These are phyloP conservation scores for Clonostachys byssicola DNA, from an alignment of 2,329 filamentous ascomycete genomes.

Conservation along the genomic window DNA sequence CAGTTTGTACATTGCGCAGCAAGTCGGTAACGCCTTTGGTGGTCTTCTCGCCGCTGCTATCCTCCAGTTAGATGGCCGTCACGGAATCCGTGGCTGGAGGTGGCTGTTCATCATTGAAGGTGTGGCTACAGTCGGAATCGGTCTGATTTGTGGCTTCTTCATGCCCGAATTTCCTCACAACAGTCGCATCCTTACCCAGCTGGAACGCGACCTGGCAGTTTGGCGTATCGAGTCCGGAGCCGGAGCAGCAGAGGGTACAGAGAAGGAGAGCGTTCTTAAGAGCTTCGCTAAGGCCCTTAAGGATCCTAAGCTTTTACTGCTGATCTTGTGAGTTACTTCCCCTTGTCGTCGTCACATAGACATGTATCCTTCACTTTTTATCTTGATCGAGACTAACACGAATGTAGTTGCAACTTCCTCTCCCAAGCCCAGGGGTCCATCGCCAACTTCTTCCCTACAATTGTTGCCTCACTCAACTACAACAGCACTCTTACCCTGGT, in stretches of 20 bases:
- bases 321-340: conserved; percentile 26
- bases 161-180: conserved; percentile 53
- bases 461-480: conserved; percentile 49
- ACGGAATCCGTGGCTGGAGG: conserved; percentile 43
- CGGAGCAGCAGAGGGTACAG: conserved; percentile 55
- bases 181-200: conserved; percentile 9
- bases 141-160: conserved; percentile 47
- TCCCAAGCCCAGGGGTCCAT: conserved; percentile 1
- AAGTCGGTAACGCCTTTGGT: conserved; percentile 38
- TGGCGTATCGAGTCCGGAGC: conserved; percentile 61
- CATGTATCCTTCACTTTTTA: too few species aligned
- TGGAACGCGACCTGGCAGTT: conserved; percentile 46
- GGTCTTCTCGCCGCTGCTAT: conserved; percentile 44
- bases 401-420: conserved; percentile 24
- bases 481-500: conserved; percentile 45
- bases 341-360: too few species aligned
- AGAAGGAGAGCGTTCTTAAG: conserved; percentile 47
- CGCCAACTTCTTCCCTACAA: conserved; percentile 17
- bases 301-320: conserved; percentile 54
- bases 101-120: conserved; percentile 57
- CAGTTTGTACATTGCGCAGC: conserved; percentile 24
- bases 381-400: too few species aligned
- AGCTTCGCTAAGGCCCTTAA: conserved; percentile 47
- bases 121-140: conserved; percentile 56
- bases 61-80: conserved; percentile 35